Percentiles rank a stretch among this genome's conserved stretches.
Evolutionary conservation across 2,329 filamentous ascomycete species (phyloP).

Genomic region (Ascochyta koolunga): DNA sequence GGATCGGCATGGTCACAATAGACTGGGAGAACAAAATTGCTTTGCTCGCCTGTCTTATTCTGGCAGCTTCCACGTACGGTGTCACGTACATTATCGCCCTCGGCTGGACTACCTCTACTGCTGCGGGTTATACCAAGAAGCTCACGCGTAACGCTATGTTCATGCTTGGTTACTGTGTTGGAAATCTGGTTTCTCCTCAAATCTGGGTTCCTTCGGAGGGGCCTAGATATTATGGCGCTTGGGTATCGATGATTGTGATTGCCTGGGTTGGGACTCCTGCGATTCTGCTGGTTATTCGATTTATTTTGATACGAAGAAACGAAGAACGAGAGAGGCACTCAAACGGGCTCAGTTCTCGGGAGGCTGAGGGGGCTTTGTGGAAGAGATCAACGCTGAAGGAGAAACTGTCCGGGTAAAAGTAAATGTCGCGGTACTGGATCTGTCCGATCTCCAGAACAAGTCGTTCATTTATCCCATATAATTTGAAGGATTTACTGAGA

Average conservation of each 20-base stretch:
- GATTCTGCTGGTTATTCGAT: background rate
- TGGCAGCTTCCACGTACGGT: background rate
- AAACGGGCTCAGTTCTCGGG: no score
- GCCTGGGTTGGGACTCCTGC: slow-evolving; percentile 1
- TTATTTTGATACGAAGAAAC: background rate
- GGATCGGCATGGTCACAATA: no score
- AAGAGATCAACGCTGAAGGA: background rate
- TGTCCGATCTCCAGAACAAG: slow-evolving; percentile 3
- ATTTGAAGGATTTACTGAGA: background rate
- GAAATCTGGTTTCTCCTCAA: slow-evolving; percentile 1
- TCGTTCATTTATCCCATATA: slow-evolving; percentile 1
- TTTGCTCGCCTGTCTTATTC: no score
- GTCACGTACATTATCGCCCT: background rate
- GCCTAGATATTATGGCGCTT: background rate
- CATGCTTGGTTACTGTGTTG: slow-evolving; percentile 2
- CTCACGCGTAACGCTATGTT: slow-evolving; percentile 3
- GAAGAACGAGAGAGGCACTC: background rate
- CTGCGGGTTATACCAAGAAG: slow-evolving; percentile 1
- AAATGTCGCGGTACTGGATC: background rate
- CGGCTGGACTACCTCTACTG: slow-evolving; percentile 1
- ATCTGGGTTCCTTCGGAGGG: background rate
- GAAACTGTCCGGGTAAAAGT: background rate
- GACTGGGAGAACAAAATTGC: no score
- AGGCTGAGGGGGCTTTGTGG: background rate
- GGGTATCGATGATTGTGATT: background rate